Evolutionary conservation across 2,329 filamentous ascomycete genomes (phyloP).

Genomic region (Ampelomyces quisqualis): DNA sequence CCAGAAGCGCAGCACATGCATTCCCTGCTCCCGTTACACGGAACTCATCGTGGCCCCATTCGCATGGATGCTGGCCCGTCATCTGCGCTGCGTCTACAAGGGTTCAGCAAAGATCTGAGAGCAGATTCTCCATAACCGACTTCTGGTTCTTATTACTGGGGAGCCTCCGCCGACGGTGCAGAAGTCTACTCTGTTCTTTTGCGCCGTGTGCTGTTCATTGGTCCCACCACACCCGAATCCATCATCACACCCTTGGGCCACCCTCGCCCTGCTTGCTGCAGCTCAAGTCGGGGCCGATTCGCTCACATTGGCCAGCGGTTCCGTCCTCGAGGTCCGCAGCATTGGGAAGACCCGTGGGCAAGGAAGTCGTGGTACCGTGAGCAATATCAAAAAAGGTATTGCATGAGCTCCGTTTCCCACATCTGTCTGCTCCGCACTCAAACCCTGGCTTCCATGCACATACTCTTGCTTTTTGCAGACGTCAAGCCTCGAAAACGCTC

Average conservation of each 20-base stretch:
- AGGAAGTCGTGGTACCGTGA: neutral
- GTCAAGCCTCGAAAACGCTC: neutral
- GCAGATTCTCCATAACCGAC: slow-evolving; percentile 37
- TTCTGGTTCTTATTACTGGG: slow-evolving; percentile 45
- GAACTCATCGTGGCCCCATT: slow-evolving; percentile 40
- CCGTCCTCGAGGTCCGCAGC: slow-evolving; percentile 3
- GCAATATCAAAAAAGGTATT: slow-evolving; percentile 31
- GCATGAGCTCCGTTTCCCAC: slow-evolving; percentile 18
- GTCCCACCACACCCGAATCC: slow-evolving; percentile 26
- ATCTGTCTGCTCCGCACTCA: slow-evolving; percentile 3
- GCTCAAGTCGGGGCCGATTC: slow-evolving; percentile 8
- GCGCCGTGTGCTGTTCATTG: slow-evolving; percentile 34
- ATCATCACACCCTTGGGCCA: slow-evolving; percentile 18
- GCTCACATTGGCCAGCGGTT: slow-evolving; percentile 11
- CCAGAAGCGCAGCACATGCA: slow-evolving; percentile 32
- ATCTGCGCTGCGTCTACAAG: slow-evolving; percentile 41
- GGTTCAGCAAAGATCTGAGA: slow-evolving; percentile 39
- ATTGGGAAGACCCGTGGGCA: neutral
- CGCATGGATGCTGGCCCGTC: slow-evolving; percentile 42
- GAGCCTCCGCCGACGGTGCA: slow-evolving; percentile 40
- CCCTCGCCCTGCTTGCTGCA: slow-evolving; percentile 20
- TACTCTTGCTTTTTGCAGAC: neutral
- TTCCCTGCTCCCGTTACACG: slow-evolving; percentile 42
- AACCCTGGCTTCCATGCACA: slow-evolving; percentile 1
- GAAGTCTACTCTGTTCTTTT: slow-evolving; percentile 29